phyloP scores from a whole-genome alignment of 108 stramenopile species.

The Pseudonitzschia multistriata region DNA sequence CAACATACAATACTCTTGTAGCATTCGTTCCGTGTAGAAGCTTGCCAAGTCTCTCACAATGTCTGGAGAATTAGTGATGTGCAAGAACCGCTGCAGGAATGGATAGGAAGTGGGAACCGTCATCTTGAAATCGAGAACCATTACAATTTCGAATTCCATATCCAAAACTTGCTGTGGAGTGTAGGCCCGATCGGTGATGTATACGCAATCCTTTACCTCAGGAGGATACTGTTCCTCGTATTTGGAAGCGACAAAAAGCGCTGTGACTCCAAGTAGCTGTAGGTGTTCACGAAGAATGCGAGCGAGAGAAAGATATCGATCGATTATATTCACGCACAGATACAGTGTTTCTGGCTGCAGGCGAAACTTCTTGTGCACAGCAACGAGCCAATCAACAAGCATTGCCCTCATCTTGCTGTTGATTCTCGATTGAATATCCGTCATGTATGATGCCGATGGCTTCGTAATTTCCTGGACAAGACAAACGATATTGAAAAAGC shows the following conservation, averaged over 20 bases:
- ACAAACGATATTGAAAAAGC: background rate
- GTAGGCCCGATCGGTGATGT: slow-evolving; percentile 96
- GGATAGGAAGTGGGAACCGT: slow-evolving; percentile 92
- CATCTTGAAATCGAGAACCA: slow-evolving; percentile 82
- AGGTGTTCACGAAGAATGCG: slow-evolving; percentile 77
- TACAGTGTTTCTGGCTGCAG: slow-evolving; percentile 96
- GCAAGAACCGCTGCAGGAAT: slow-evolving; percentile 89
- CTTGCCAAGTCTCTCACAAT: slow-evolving; percentile 54
- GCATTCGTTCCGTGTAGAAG: slow-evolving; percentile 92
- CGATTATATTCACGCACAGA: slow-evolving; percentile 96
- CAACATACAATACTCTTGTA: slow-evolving; percentile 93
- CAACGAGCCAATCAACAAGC: slow-evolving; percentile 98
- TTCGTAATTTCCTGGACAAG: background rate
- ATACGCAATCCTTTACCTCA: slow-evolving; percentile 94
- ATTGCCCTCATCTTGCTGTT: slow-evolving; percentile 96
- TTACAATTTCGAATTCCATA: slow-evolving; percentile 93
- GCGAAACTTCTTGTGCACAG: slow-evolving; percentile 98
- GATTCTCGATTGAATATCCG: slow-evolving; percentile 78
- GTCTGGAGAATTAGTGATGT: slow-evolving; percentile 48
- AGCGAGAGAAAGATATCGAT: slow-evolving; percentile 83
- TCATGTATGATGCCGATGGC: slow-evolving; percentile 13
- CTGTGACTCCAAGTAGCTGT: slow-evolving; percentile 98
- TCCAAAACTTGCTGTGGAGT: slow-evolving; percentile 85
- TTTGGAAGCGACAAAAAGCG: slow-evolving; percentile 96
- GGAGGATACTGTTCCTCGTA: slow-evolving; percentile 99